Conservation (phyloP, 2,329 filamentous ascomycete genomes). For the Phialophora tarda region DNA sequence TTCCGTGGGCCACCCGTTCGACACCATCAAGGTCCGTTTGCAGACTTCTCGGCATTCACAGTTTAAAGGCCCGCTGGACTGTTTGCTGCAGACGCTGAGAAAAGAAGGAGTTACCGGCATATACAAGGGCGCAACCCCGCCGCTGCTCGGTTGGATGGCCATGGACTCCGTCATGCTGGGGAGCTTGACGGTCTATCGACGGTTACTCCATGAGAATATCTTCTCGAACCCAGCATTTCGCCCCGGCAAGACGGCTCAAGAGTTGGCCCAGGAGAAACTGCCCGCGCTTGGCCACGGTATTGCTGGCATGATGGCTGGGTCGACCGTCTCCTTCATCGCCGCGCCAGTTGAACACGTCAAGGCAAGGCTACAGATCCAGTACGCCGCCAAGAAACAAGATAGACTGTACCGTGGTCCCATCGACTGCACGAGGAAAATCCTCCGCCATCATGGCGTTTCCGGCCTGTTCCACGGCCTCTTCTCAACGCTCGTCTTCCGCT, state of each 20-base stretch:
- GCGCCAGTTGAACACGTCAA: conserved; percentile 96
- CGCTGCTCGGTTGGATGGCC: conserved; percentile 96
- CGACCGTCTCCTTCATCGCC: conserved; percentile 89
- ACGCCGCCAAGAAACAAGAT: conserved; percentile 76
- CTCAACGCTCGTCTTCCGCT: conserved; percentile 85
- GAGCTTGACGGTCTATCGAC: conserved; percentile 86
- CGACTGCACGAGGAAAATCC: conserved; percentile 74
- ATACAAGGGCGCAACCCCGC: conserved; percentile 93
- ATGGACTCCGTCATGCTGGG: conserved; percentile 96
- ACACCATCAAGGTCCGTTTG: conserved; percentile 94
- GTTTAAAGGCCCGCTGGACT: conserved; percentile 86
- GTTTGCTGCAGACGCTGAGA: conserved; percentile 79
- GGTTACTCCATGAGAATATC: conserved; percentile 78
- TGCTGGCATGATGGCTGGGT: conserved; percentile 84
- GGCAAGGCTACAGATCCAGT: conserved; percentile 91
- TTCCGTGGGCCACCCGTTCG: conserved; percentile 67
- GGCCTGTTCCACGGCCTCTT: conserved; percentile 86
- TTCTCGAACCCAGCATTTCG: conserved; percentile 64
- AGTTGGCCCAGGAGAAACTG: conserved; percentile 51
- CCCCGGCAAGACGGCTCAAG: conserved; percentile 41
- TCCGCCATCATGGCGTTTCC: conserved; percentile 69
- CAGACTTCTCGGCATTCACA: conserved; percentile 80
- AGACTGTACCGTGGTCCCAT: conserved; percentile 84
- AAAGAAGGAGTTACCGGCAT: conserved; percentile 84
- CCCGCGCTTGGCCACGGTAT: conserved; percentile 82